Conservation (phyloP, 441 rosid genomes). For the Dalechampia spathulata region DNA sequence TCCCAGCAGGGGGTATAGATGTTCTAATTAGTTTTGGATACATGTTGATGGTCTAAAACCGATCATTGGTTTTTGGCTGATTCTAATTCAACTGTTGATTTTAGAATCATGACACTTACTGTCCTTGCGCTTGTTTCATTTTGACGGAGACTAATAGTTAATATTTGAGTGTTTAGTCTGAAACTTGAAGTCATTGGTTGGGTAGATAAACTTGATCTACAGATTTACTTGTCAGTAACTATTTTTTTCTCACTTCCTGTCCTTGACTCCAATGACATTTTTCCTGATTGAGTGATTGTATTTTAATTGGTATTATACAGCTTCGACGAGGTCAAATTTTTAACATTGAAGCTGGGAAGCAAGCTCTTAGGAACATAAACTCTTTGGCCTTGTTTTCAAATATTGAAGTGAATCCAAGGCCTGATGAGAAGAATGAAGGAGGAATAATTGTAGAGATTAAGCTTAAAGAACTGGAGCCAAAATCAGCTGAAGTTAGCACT, state of each 20-base stretch:
- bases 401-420: slow-evolving; percentile 89
- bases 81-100: neutral
- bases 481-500: slow-evolving; percentile 96
- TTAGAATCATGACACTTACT: neutral
- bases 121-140: neutral
- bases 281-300: neutral
- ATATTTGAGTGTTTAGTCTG: neutral
- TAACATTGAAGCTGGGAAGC: slow-evolving; percentile 90
- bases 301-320: slow-evolving; percentile 31
- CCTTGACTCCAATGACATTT: neutral
- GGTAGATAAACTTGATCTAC: neutral
- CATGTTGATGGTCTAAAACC: no score
- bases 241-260: neutral
- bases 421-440: slow-evolving; percentile 91
- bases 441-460: slow-evolving; percentile 94
- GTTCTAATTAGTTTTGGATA: no score
- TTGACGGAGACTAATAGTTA: neutral
- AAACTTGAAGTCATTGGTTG: neutral
- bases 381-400: slow-evolving; percentile 74
- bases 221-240: neutral
- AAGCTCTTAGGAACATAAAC: slow-evolving; percentile 82
- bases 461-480: slow-evolving; percentile 88
- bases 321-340: slow-evolving; percentile 77
- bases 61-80: no score
- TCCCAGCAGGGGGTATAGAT: no score